phyloP scores from a whole-genome alignment of 2,329 filamentous ascomycete genomes.

The Mollisia scopiformis region DNA sequence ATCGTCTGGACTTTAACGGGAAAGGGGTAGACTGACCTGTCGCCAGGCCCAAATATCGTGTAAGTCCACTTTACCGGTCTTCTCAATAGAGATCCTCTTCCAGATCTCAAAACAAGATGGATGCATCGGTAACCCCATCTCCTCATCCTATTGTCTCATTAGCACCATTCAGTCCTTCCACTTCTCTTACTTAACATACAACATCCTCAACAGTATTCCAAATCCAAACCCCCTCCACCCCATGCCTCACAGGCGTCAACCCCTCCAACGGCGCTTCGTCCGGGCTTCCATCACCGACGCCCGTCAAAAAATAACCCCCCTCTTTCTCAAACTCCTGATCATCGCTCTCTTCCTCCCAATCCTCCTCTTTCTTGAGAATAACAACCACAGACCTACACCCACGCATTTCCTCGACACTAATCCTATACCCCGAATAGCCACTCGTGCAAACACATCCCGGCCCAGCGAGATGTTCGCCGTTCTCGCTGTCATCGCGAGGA shows the following conservation, averaged over 20 bases:
- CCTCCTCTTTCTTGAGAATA: conserved; percentile 1
- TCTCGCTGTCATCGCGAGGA: neutral
- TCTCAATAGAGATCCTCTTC: conserved; percentile 1
- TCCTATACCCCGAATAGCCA: conserved; percentile 9
- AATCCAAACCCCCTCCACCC: neutral
- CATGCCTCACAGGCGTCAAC: conserved; percentile 11
- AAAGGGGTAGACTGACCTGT: neutral
- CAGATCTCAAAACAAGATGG: conserved; percentile 27
- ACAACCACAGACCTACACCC: conserved; percentile 7
- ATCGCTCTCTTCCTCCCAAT: neutral
- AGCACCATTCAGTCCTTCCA: neutral
- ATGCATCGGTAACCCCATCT: conserved; percentile 23
- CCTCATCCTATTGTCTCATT: conserved; percentile 2
- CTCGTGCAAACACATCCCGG: neutral
- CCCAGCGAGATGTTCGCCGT: conserved; percentile 9
- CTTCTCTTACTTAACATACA: neutral
- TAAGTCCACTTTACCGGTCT: conserved; percentile 7
- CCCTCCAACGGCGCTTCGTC: neutral
- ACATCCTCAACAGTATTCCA: conserved; percentile 1
- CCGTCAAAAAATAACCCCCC: conserved; percentile 6
- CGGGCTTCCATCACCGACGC: conserved; percentile 1
- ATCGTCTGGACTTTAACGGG: too few species aligned
- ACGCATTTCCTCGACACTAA: conserved; percentile 6
- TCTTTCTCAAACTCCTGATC: conserved; percentile 6
- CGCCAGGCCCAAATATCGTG: conserved; percentile 18